Evolutionary conservation across 768 basidiomycete genomes (phyloP), one percentile per base, ranked within the genome.

Genomic region (Leucosporidium scottii): DNA sequence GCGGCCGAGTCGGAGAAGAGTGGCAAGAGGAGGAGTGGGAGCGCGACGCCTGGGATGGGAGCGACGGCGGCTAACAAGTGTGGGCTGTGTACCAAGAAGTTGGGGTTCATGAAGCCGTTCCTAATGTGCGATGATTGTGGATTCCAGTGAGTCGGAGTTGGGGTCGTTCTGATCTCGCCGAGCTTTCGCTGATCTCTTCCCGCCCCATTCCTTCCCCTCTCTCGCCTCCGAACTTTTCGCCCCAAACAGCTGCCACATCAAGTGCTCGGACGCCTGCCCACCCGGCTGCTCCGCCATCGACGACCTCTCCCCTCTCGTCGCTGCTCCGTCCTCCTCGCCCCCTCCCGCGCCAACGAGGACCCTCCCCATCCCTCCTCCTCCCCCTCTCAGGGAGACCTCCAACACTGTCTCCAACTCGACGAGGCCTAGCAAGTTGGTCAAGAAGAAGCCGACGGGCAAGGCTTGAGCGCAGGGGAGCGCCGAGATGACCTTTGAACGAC

Each of bases 111-210:
- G 86, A 93, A 91, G 77, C 86, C 90, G 27, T 83, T 88, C 39
- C 79, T 93, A 25, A 85, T 89, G 74, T 94, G 91, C 76, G 91
- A 93, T 77, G 91, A 93, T 78, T 93, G 92, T 78, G 86, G 87
- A 31, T 78, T 90, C 74, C 83, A 85, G 85, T 87, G 39, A 44
- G 39, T 65, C 63, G 83, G 77, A 31, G 0, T 6, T 23, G 34
- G 1, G 4, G 9, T 8, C 49, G 17, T 2, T 25, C 13, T 8
- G 10, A 20, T 17, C 13, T n/a, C 2, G 8, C 12, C 31, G 3
- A 31, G 1, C 2, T 2, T n/a, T 18, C 3, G 10, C n/a, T 15
- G 34, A n/a, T 30, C 2, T 51, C 64, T 59, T 8, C 44, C 61
- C 63, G 54, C 69, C 15, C 39, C 39, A 8, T 44, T 17, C 15